Conservation (phyloP, 805 yeast genomes). For the Suhomyces pyralidae region DNA sequence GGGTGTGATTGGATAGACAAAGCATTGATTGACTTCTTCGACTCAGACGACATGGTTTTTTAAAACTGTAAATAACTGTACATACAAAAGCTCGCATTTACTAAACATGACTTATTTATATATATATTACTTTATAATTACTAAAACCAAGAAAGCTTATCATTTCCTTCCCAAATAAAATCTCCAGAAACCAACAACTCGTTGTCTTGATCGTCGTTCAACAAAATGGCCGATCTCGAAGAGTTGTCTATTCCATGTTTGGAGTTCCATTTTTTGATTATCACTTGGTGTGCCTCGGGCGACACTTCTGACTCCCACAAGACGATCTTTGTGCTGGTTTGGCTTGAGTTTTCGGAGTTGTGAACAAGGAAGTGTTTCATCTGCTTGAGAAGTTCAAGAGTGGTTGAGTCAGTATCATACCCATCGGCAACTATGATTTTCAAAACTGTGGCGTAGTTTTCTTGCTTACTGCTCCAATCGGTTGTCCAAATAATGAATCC, state of each 20-base stretch:
- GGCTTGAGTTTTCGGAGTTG: conserved; percentile 10
- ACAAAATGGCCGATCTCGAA: conserved; percentile 35
- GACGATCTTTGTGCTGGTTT: conserved; percentile 17
- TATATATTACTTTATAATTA: too few species aligned
- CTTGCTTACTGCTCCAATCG: conserved; percentile 25
- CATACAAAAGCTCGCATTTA: background rate
- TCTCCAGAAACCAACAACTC: conserved; percentile 20
- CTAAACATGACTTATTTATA: background rate
- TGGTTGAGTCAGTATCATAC: conserved; percentile 14
- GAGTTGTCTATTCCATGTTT: conserved; percentile 28
- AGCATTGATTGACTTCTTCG: conserved; percentile 8
- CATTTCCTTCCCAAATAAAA: conserved; percentile 41
- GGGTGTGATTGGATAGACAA: conserved; percentile 62
- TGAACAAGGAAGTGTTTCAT: conserved; percentile 15
- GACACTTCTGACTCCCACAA: conserved; percentile 37
- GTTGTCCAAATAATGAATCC: conserved; percentile 41
- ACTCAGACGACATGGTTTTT: conserved; percentile 1
- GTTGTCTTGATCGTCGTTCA: conserved; percentile 26
- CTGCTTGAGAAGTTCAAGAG: conserved; percentile 14
- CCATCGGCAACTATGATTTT: conserved; percentile 23
- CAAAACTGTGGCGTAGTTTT: conserved; percentile 26
- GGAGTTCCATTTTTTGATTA: conserved; percentile 15
- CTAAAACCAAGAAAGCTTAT: conserved; percentile 43
- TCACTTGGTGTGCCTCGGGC: conserved; percentile 9
- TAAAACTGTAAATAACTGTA: background rate